A percentile compares a stretch with the other conserved stretches of the same genome.
phyloP scores from a whole-genome alignment of 2,329 filamentous ascomycete species.

The Lasiodiplodia hormozganensis region DNA sequence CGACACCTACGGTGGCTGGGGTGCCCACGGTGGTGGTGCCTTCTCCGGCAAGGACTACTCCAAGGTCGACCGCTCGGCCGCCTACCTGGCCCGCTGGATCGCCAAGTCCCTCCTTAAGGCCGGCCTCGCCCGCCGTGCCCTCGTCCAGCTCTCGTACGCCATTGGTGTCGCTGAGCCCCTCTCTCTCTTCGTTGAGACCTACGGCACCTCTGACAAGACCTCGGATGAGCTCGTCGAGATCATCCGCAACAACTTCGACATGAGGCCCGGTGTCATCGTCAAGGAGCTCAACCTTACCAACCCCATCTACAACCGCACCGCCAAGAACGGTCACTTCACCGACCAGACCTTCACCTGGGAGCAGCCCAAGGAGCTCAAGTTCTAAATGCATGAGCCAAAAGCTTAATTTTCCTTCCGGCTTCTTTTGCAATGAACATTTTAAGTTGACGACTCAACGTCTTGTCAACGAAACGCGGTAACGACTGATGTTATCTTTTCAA shows the following conservation, averaged over 20 bases:
- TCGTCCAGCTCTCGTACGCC: conserved; percentile 98
- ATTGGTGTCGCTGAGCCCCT: conserved; percentile 98
- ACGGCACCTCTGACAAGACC: conserved; percentile 89
- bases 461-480: conserved; percentile 17
- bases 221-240: conserved; percentile 95
- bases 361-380: conserved; percentile 93
- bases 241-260: conserved; percentile 94
- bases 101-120: conserved; percentile 96
- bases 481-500: conserved; percentile 28
- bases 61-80: conserved; percentile 98
- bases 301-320: conserved; percentile 97
- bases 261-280: conserved; percentile 97
- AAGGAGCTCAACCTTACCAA: conserved; percentile 93
- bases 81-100: conserved; percentile 97
- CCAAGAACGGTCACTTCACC: conserved; percentile 99
- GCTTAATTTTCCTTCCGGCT: conserved; percentile 13
- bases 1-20: conserved; percentile 99
- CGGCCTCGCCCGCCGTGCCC: conserved; percentile 85
- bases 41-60: conserved; percentile 99
- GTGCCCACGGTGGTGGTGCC: conserved; percentile 98
- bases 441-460: conserved; percentile 29
- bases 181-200: conserved; percentile 96
- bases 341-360: conserved; percentile 99
- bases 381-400: conserved; percentile 69
- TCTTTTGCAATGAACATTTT: not conserved